phyloP scores from a whole-genome alignment of 2,329 filamentous ascomycete species.

The Coleophoma eucalyptorum region DNA sequence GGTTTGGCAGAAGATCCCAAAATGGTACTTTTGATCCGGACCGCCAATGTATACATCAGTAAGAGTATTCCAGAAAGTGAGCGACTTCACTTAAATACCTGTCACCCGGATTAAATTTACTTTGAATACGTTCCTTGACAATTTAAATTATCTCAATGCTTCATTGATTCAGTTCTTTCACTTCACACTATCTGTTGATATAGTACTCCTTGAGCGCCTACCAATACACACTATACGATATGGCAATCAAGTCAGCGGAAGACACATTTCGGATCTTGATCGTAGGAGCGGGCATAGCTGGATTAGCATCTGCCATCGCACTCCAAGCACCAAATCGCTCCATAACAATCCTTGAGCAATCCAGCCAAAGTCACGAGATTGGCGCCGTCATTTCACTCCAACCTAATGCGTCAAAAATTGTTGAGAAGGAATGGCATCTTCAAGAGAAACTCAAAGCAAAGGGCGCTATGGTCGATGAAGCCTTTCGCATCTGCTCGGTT shows the following conservation, averaged over 20 bases:
- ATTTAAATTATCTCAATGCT: too few relatives aligned
- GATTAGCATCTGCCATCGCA: slow-evolving; percentile 22
- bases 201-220: too few relatives aligned
- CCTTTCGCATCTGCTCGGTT: background rate
- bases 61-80: too few relatives aligned
- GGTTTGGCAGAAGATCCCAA: too few relatives aligned
- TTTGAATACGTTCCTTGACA: too few relatives aligned
- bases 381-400: slow-evolving; percentile 34
- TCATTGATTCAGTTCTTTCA: background rate
- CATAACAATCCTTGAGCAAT: slow-evolving; percentile 19
- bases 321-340: slow-evolving; percentile 20
- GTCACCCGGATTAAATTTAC: too few relatives aligned
- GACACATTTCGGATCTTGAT: slow-evolving; percentile 14
- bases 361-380: slow-evolving; percentile 29
- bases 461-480: background rate
- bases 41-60: too few relatives aligned
- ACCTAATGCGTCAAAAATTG: slow-evolving; percentile 29
- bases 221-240: too few relatives aligned
- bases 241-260: background rate
- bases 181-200: background rate
- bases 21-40: too few relatives aligned
- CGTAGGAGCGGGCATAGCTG: slow-evolving; percentile 26
- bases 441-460: background rate
- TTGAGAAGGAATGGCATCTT: slow-evolving; percentile 27
- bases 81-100: too few relatives aligned